A percentile compares a stretch with the other conserved stretches of the same genome.
These are phyloP conservation scores for Fraxinus americana DNA, from an alignment of 257 asterid species.

Conservation along the genomic window DNA sequence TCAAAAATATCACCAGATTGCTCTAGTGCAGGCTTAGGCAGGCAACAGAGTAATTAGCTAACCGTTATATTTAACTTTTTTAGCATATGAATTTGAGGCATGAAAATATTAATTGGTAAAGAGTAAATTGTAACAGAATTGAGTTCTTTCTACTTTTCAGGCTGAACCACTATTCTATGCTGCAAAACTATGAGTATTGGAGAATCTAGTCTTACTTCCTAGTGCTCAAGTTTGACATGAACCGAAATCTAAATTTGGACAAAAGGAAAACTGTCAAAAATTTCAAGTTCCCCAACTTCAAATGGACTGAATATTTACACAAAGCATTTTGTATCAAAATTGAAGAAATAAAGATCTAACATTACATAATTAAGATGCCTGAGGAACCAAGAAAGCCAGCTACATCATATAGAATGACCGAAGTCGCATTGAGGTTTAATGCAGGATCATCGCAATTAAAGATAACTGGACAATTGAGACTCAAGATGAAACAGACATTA, in stretches of 20 bases:
- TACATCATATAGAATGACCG: constrained; percentile 1
- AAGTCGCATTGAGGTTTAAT: background rate
- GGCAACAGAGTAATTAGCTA: constrained; percentile 17
- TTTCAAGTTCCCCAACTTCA: constrained; percentile 13
- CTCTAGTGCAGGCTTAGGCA: constrained; percentile 19
- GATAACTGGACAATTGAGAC: background rate
- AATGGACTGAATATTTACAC: background rate
- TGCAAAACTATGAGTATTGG: constrained; percentile 4
- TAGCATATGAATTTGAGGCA: background rate
- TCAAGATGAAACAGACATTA: background rate
- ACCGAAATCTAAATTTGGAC: constrained; percentile 7
- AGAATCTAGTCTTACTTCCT: background rate
- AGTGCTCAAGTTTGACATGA: constrained; percentile 7
- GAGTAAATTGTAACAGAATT: background rate
- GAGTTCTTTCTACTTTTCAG: constrained; percentile 8
- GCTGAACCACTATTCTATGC: background rate
- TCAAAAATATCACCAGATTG: constrained; percentile 25
- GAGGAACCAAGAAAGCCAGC: background rate
- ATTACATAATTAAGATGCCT: constrained; percentile 1
- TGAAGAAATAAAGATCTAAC: background rate
- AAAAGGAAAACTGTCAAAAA: background rate
- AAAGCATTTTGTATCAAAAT: background rate
- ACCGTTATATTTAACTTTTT: background rate
- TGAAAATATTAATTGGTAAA: background rate
- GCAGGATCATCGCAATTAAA: background rate